phyloP scores from a whole-genome alignment of 225 moss, liverwort and hornwort species.

The Thuidium tamariscinum region DNA sequence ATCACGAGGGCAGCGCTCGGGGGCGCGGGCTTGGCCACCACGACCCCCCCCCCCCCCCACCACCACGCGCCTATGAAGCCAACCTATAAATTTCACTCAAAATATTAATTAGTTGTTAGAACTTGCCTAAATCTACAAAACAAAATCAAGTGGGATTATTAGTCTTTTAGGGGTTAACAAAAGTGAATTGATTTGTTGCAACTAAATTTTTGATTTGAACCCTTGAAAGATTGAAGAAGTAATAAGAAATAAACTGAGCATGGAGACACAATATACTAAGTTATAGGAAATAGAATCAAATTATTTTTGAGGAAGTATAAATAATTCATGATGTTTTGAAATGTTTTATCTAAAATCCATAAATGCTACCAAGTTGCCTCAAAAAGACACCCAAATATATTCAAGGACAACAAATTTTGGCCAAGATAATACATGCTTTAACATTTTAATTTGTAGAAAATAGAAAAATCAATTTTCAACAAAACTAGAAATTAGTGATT shows the following conservation, averaged over 20 bases:
- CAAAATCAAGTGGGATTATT: neutral
- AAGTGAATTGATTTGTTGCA: neutral
- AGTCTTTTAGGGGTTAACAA: accelerated
- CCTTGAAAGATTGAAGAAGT: neutral
- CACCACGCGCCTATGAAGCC: too few species aligned
- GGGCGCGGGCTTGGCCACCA: too few species aligned
- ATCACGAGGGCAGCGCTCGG: too few species aligned
- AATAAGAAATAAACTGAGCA: neutral
- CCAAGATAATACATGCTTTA: too few species aligned
- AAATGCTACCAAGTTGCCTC: accelerated
- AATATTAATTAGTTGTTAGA: neutral
- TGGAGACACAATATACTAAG: neutral
- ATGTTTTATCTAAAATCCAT: neutral
- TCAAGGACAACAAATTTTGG: too few species aligned
- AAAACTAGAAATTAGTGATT: too few species aligned
- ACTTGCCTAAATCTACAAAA: neutral
- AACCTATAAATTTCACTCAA: neutral
- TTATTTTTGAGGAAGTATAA: neutral
- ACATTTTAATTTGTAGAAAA: too few species aligned
- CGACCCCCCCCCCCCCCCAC: too few species aligned
- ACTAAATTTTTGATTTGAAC: neutral
- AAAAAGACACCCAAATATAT: too few species aligned
- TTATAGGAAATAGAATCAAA: neutral
- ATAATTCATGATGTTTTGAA: neutral
- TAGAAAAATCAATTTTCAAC: too few species aligned